These are phyloP conservation scores for Rusavskia elegans DNA, from an alignment of 495 filamentous ascomycete species.

Conservation along the genomic window DNA sequence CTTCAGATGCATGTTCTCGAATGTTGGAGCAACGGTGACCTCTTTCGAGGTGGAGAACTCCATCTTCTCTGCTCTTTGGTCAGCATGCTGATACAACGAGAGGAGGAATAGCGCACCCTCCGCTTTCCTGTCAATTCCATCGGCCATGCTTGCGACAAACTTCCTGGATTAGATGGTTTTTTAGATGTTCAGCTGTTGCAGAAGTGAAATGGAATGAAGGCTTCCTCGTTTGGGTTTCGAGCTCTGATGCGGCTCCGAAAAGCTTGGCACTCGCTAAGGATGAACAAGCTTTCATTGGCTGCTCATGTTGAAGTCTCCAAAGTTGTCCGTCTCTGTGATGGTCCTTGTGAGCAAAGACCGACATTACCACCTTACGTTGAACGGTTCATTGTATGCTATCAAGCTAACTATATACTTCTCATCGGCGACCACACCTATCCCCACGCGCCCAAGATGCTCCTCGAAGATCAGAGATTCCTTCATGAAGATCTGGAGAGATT, in stretches of 20 bases:
- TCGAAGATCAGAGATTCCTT: slow-evolving; percentile 83
- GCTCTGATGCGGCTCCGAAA: neutral
- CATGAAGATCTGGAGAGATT: slow-evolving; percentile 92
- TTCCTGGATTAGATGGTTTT: neutral
- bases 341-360: no score
- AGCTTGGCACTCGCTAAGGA: neutral
- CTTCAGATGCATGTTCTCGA: slow-evolving; percentile 75
- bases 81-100: neutral
- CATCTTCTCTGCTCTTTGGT: slow-evolving; percentile 55
- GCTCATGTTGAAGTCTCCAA: no score
- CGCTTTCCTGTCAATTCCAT: slow-evolving; percentile 82
- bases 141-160: slow-evolving; percentile 48
- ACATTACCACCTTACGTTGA: no score
- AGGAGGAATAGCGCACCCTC: slow-evolving; percentile 37
- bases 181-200: neutral
- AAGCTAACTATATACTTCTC: no score
- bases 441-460: slow-evolving; percentile 39
- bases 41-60: slow-evolving; percentile 97
- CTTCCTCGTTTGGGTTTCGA: neutral
- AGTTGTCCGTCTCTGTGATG: no score
- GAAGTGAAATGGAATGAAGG: neutral
- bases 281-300: neutral
- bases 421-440: no score
- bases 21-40: slow-evolving; percentile 68
- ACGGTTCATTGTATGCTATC: no score